Base-by-base conservation (phyloP, 106 monocot genomes). In the Cymbidium sinense region DNA sequence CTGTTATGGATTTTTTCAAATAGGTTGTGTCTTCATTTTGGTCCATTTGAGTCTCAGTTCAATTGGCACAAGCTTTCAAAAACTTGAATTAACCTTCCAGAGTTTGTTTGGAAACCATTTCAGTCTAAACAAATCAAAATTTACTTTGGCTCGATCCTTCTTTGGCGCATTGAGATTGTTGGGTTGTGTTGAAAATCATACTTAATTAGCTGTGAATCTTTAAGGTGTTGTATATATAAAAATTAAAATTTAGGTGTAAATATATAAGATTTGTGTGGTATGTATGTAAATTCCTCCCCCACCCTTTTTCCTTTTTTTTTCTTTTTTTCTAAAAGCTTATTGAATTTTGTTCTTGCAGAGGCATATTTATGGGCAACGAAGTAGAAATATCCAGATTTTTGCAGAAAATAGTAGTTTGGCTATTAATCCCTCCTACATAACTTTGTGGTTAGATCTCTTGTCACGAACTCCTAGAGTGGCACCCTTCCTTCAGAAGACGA, bases 381-480 rank as follows among this genome's bases (percentile, higher is more conserved):
- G 90, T 69, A 95, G 75, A 86, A 87, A 89, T 4, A 87, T 95
- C 29, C 64, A 94, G 71, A 88, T 99, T 76, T 99, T 95, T 86
- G 90, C 89, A 35, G 95, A 99, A 77, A 74, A 85, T 23, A 91
- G 95, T 79, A 94, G 89, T 77, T 84, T 99, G 87, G 88, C 89
- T 5, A 76, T 99, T 75, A 93, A 95, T 77, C 87, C 89, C 81
- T 81, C 80, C 35, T 92, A 95, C 51, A 83, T 99, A 62, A 87
- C 75, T 23, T 86, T 92, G 58, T 99, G 95, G 95, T 67, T 99
- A 79, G 87, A 99, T 84, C 89, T 99, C 72, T 83, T 99, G 69
- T 90, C 95, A 34, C 82, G 85, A 52, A 91, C 99, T 75, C 95
- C 99, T 83, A 85, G 99, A 83, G 99, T 99, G 31, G 99, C 99